phyloP scores from a whole-genome alignment of 2,329 filamentous ascomycete species.

The Aurifilum marmelostoma region DNA sequence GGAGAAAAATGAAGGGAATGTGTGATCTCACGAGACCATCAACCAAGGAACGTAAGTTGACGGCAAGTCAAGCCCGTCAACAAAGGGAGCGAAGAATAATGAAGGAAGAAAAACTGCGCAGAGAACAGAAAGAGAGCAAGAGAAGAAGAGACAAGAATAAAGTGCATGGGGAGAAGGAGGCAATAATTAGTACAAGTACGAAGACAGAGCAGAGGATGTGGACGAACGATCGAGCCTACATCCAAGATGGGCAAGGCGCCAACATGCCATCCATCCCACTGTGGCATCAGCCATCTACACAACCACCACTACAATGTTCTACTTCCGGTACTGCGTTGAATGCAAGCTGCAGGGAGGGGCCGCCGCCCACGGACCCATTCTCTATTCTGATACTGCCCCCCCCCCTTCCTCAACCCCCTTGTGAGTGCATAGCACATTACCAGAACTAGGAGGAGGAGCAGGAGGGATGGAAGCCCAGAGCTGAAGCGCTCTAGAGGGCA shows the following conservation, averaged over 20 bases:
- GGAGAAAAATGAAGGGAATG: neutral
- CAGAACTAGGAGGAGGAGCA: neutral
- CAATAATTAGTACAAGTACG: neutral
- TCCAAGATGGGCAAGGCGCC: neutral
- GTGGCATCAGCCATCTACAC: neutral
- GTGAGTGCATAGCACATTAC: neutral
- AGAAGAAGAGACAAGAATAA: neutral
- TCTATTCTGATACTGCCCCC: neutral
- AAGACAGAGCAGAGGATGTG: neutral
- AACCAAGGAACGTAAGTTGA: neutral
- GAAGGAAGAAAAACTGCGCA: constrained; percentile 1
- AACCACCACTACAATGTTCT: neutral
- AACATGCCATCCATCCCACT: neutral
- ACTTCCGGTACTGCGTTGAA: neutral
- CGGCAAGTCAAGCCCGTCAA: constrained; percentile 9
- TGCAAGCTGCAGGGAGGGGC: constrained; percentile 1
- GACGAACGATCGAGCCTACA: neutral
- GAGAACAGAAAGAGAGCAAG: neutral
- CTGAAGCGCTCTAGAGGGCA: neutral
- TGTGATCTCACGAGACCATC: constrained; percentile 1
- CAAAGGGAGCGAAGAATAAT: constrained; percentile 5
- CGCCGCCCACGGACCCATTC: constrained; percentile 1
- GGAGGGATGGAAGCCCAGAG: neutral
- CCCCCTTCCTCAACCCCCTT: neutral
- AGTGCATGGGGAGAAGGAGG: neutral